These are phyloP conservation scores for Pinus tabuliformis DNA, from an alignment of 75 land plant species.

Conservation along the genomic window DNA sequence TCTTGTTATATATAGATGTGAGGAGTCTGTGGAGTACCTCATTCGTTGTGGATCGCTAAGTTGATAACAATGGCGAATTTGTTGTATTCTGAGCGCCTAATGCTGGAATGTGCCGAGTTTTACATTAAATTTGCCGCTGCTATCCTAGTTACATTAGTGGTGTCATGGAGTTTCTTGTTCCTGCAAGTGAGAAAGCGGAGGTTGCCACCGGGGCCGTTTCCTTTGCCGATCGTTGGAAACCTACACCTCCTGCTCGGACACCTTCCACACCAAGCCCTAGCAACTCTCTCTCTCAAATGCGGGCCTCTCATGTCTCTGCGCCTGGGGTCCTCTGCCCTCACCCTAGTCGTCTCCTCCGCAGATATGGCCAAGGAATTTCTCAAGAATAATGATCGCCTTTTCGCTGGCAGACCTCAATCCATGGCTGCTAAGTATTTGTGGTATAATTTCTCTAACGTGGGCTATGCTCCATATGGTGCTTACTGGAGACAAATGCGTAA, in stretches of 20 bases:
- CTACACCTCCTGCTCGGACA: constrained; percentile 8
- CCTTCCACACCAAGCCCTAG: constrained; percentile 4
- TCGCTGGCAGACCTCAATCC: neutral
- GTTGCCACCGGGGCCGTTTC: constrained; percentile 18
- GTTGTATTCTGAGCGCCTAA: no score
- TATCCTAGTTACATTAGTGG: no score
- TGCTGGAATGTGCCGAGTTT: no score
- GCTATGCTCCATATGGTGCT: no score
- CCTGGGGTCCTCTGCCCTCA: constrained; percentile 6
- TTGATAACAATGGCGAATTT: no score
- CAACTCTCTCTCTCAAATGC: neutral
- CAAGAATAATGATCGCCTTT: constrained; percentile 13
- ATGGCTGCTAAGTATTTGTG: neutral
- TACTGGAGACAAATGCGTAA: no score
- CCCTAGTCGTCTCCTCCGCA: constrained; percentile 12
- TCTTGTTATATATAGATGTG: no score
- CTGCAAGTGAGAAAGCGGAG: no score
- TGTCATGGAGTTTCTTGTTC: no score
- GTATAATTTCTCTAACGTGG: neutral
- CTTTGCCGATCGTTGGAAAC: constrained; percentile 19
- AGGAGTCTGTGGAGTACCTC: no score
- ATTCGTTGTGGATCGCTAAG: no score
- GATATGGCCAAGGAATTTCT: neutral
- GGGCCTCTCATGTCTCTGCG: constrained; percentile 25
- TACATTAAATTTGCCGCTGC: no score